Conservation (phyloP, 1,139 yeast species). For the Kurtzmaniella quercitrusa region DNA sequence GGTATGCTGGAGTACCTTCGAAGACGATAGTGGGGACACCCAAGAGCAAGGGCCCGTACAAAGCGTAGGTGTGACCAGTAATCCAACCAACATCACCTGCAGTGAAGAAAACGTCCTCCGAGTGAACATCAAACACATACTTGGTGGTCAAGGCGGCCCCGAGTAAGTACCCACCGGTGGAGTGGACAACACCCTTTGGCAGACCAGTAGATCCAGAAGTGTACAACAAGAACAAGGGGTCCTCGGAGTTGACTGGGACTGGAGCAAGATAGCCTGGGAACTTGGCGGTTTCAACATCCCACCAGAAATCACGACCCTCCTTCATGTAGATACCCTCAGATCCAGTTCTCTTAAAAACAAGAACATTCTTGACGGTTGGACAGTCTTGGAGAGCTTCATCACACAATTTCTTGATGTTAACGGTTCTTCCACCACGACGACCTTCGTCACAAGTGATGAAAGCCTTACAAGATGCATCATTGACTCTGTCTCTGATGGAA, state of each 20-base stretch:
- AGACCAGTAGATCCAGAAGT: slow-evolving; percentile 98
- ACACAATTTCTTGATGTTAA: slow-evolving; percentile 87
- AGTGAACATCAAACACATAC: slow-evolving; percentile 89
- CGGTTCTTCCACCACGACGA: slow-evolving; percentile 91
- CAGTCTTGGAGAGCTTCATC: slow-evolving; percentile 85
- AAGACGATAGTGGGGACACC: slow-evolving; percentile 92
- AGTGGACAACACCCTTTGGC: slow-evolving; percentile 96
- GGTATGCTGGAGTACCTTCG: slow-evolving; percentile 98
- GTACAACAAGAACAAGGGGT: slow-evolving; percentile 88
- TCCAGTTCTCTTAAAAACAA: slow-evolving; percentile 87
- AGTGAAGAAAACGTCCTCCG: slow-evolving; percentile 84
- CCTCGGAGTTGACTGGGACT: slow-evolving; percentile 83
- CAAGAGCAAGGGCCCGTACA: slow-evolving; percentile 85
- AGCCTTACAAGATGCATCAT: slow-evolving; percentile 83
- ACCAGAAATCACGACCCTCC: slow-evolving; percentile 86
- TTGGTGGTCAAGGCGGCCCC: slow-evolving; percentile 95
- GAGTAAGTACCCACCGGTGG: slow-evolving; percentile 88
- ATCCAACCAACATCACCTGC: slow-evolving; percentile 99
- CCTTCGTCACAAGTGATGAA: slow-evolving; percentile 96
- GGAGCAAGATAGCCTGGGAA: slow-evolving; percentile 86
- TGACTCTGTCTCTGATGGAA: slow-evolving; percentile 84
- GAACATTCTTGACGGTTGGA: slow-evolving; percentile 75
- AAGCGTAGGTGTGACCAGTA: slow-evolving; percentile 95
- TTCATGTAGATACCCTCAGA: slow-evolving; percentile 59
- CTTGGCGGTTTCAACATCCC: slow-evolving; percentile 84